phyloP scores from a whole-genome alignment of 176 grass and related monocot species.

The Avena atlantica region DNA sequence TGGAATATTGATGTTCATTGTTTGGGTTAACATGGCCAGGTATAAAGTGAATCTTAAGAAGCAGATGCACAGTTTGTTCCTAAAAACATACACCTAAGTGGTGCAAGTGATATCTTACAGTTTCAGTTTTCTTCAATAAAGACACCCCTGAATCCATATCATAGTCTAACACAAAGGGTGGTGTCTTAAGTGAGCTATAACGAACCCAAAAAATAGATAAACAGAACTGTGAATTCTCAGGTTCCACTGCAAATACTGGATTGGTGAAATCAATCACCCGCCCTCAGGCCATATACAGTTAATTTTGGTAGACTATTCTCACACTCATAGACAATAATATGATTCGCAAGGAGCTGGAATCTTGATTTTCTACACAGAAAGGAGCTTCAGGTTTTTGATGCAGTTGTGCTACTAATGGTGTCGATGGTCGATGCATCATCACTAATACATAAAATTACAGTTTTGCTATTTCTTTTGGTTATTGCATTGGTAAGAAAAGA shows the following conservation, averaged over 20 bases:
- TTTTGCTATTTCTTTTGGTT: not conserved
- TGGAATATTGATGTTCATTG: slow-evolving; percentile 18
- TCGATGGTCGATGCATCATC: slow-evolving; percentile 8
- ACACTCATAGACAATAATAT: slow-evolving; percentile 83
- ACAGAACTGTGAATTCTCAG: slow-evolving; percentile 63
- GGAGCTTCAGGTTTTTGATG: slow-evolving; percentile 37
- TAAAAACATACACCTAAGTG: not conserved
- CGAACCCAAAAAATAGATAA: slow-evolving; percentile 71
- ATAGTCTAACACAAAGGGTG: slow-evolving; percentile 77
- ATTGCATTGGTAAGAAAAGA: not conserved
- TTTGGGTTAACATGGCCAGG: not conserved
- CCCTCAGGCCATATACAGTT: slow-evolving; percentile 71
- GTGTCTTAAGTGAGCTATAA: slow-evolving; percentile 86
- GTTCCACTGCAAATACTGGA: slow-evolving; percentile 67
- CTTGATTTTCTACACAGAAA: slow-evolving; percentile 89
- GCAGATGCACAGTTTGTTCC: slow-evolving; percentile 3
- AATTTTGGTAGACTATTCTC: slow-evolving; percentile 82
- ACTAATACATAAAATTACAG: slow-evolving; percentile 11
- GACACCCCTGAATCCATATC: slow-evolving; percentile 82
- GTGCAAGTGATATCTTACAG: slow-evolving; percentile 56
- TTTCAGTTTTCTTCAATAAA: slow-evolving; percentile 82
- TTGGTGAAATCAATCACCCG: slow-evolving; percentile 73
- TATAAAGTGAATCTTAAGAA: slow-evolving; percentile 12
- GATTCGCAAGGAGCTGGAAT: slow-evolving; percentile 75
- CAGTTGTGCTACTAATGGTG: not conserved